Evolutionary conservation across 2,329 filamentous ascomycete species (phyloP), one percentile per base, ranked within the genome.

Genomic region (Pseudogymnoascus sp.): DNA sequence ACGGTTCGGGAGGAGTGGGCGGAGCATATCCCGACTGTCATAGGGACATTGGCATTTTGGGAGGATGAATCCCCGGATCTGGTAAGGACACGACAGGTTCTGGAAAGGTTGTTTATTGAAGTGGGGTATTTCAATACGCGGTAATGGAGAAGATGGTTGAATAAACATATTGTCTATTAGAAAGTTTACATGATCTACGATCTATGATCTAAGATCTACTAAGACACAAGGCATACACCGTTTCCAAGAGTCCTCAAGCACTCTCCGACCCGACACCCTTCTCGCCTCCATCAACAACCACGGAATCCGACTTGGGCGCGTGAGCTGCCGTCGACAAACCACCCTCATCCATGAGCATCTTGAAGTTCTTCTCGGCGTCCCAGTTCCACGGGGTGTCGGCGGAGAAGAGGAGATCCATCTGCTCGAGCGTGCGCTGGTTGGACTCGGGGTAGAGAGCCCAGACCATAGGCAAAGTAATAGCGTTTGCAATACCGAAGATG

Each of bases 401-500:
- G 1, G 72, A 68, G 64, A 72, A 70, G 4, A 73, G 65, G 16
- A 73, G 62, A 63, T 73, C 70, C 8, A 72, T 48, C n/a, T 70
- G 64, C 21, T 71, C 69, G 8, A 71, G 67, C 54, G 60, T 70
- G 69, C 23, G 68, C 68, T 21, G 70, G 70, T 69, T 72, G 21
- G 64, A 51, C 37, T 65, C 64, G 63, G 43, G 71, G 60, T 72
- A 73, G 62, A 73, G 71, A 0, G 67, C 54, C 45, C 67, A 72
- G 6, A 72, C 68, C 8, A 71, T 71, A 6, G 69, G 64, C 13
- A 73, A 39, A 16, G 69, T 62, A 21, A 69, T 41, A 14, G 72
- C 65, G 37, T 73, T 73, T 2, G 72, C 68, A 28, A 72, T 43
- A 14, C 69, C 71, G 62, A 74, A 73, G 8, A 73, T 66, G 48